Conservation (phyloP, 768 basidiomycete genomes). For the Panellus pusillus region DNA sequence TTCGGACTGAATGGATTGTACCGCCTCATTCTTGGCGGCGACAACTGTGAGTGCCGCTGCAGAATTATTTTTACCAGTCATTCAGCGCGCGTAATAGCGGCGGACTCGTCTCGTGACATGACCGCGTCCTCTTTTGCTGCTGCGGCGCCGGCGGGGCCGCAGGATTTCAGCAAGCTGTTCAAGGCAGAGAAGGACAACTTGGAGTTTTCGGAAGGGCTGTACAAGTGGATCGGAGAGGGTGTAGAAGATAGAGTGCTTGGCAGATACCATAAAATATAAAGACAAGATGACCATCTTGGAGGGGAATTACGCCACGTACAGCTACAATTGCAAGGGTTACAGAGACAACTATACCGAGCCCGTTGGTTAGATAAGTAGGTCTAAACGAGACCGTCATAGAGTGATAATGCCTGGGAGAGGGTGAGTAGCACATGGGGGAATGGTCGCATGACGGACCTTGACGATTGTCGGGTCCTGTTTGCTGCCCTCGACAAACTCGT, state of each 20-base stretch:
- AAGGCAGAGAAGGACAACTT: slow-evolving; percentile 91
- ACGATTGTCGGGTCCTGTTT: slow-evolving; percentile 99
- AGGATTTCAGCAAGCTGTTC: slow-evolving; percentile 89
- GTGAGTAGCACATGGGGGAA: slow-evolving; percentile 9
- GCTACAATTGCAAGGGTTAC: slow-evolving; percentile 30
- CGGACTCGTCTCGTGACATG: slow-evolving; percentile 78
- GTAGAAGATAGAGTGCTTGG: slow-evolving; percentile 77
- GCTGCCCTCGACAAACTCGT: slow-evolving; percentile 97
- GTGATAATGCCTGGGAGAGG: slow-evolving; percentile 72
- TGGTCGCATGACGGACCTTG: slow-evolving; percentile 54
- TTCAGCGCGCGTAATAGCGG: slow-evolving; percentile 46
- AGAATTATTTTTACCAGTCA: slow-evolving; percentile 13
- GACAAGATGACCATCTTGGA: slow-evolving; percentile 2
- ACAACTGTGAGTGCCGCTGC: slow-evolving; percentile 60
- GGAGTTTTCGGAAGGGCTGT: slow-evolving; percentile 84
- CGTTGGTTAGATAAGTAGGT: slow-evolving; percentile 15
- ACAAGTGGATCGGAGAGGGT: slow-evolving; percentile 79
- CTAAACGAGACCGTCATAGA: slow-evolving; percentile 92
- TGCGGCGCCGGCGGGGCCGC: slow-evolving; percentile 52
- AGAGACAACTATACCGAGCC: slow-evolving; percentile 9
- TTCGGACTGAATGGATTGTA: slow-evolving; percentile 97
- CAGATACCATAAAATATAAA: slow-evolving; percentile 66
- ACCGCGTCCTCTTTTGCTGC: slow-evolving; percentile 70
- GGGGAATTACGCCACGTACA: slow-evolving; percentile 25
- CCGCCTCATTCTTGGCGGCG: slow-evolving; percentile 86